These are phyloP conservation scores for Thamnidium elegans DNA, from an alignment of 192 early-diverging fungal species.

Conservation along the genomic window DNA sequence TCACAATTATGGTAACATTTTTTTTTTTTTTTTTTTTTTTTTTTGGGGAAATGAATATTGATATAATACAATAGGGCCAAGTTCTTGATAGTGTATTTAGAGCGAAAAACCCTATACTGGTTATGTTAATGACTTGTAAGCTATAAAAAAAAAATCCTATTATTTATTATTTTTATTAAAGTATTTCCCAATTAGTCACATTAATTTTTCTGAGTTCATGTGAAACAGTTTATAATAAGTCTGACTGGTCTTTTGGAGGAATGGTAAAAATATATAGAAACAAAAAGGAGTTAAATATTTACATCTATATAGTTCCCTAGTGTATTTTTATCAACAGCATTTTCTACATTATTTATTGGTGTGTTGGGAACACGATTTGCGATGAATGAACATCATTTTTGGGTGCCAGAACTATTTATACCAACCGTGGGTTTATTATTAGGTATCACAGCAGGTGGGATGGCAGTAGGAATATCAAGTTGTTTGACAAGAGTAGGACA, in stretches of 20 bases:
- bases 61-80: constrained; percentile 43
- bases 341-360: constrained; percentile 50
- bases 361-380: constrained; percentile 68
- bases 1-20: constrained; percentile 62
- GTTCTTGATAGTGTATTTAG: constrained; percentile 66
- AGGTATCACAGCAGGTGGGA: constrained; percentile 71
- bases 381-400: constrained; percentile 68
- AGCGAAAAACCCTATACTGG: constrained; percentile 57
- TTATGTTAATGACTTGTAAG: constrained; percentile 61
- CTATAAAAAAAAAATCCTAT: background rate
- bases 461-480: constrained; percentile 59
- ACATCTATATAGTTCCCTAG: constrained; percentile 42
- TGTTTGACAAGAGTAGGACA: constrained; percentile 54
- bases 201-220: constrained; percentile 60
- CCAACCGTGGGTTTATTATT: constrained; percentile 85
- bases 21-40: too few species aligned
- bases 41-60: too few species aligned
- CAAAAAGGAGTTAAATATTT: background rate
- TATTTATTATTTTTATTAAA: background rate
- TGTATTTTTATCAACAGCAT: constrained; percentile 41
- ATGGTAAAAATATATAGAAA: constrained; percentile 56
- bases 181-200: constrained; percentile 31
- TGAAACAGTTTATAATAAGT: constrained; percentile 70
- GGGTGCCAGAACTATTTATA: constrained; percentile 71
- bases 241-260: constrained; percentile 60